Evolutionary conservation across 257 asterid species (phyloP).

Genomic region (Fraxinus excelsior): DNA sequence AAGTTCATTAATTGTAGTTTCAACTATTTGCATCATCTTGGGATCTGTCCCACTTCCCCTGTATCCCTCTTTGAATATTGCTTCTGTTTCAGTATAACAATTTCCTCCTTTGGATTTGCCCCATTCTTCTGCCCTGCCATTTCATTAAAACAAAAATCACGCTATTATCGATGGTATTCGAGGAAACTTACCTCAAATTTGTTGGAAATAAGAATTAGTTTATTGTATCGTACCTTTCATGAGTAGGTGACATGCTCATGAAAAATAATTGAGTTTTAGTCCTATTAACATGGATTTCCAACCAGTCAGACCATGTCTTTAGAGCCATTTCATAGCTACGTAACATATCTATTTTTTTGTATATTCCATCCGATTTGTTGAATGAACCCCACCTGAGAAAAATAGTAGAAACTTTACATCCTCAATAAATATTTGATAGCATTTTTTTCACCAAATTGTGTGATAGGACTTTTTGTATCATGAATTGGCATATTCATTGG

Average conservation of each 20-base stretch:
- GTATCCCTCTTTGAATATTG: constrained; percentile 53
- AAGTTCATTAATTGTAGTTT: constrained; percentile 46
- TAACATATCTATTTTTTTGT: constrained; percentile 69
- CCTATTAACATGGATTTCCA: constrained; percentile 78
- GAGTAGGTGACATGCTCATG: constrained; percentile 88
- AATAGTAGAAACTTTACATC: background rate
- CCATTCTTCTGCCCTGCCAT: constrained; percentile 79
- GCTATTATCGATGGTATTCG: background rate
- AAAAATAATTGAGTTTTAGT: constrained; percentile 63
- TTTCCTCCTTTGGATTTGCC: constrained; percentile 51
- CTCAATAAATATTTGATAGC: background rate
- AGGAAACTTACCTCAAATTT: background rate
- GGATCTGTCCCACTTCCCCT: constrained; percentile 73
- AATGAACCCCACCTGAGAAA: constrained; percentile 78
- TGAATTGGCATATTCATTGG: background rate
- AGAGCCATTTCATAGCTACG: constrained; percentile 88
- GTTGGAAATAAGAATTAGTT: background rate
- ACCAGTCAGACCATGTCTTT: constrained; percentile 87
- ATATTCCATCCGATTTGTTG: constrained; percentile 54
- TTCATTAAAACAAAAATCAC: background rate
- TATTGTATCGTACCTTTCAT: constrained; percentile 51
- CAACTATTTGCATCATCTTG: constrained; percentile 76
- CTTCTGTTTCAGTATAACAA: constrained; percentile 59
- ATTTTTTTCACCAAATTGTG: background rate
- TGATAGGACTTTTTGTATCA: background rate